These are phyloP conservation scores for Thraustotheca clavata DNA, from an alignment of 352 stramenopile genomes.

Conservation along the genomic window DNA sequence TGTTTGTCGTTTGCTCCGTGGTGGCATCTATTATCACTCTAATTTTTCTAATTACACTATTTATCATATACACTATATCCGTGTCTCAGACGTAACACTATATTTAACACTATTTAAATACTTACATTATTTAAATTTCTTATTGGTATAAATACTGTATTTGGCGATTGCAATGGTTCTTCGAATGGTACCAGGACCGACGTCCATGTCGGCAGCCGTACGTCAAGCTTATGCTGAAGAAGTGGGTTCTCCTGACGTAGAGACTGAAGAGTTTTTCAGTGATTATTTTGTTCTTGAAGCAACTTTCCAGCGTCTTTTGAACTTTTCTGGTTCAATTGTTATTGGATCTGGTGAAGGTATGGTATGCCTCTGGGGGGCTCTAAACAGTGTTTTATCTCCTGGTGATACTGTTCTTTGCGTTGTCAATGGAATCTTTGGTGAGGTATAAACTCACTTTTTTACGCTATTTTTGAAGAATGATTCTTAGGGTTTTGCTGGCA, in stretches of 20 bases:
- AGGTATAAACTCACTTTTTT: not conserved
- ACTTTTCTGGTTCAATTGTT: slow-evolving; percentile 30
- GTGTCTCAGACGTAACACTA: no score
- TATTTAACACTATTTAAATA: no score
- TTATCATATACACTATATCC: no score
- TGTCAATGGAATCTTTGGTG: slow-evolving; percentile 39
- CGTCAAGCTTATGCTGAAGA: slow-evolving; percentile 27
- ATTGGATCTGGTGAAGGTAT: slow-evolving; percentile 56
- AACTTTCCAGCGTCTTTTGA: slow-evolving; percentile 29
- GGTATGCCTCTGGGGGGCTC: slow-evolving; percentile 40
- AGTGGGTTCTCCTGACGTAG: slow-evolving; percentile 38
- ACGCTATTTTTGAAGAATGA: not conserved
- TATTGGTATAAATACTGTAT: no score
- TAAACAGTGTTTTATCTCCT: slow-evolving; percentile 36
- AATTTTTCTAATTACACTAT: no score
- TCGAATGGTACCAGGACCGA: slow-evolving; percentile 34
- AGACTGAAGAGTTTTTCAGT: slow-evolving; percentile 37
- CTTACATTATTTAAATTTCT: no score
- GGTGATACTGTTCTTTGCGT: slow-evolving; percentile 39
- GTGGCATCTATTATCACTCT: no score
- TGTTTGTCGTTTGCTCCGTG: no score
- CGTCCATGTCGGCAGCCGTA: slow-evolving; percentile 35
- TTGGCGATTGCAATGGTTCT: not conserved
- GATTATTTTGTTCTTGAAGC: slow-evolving; percentile 41
- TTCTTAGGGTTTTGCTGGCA: slow-evolving; percentile 33